These are phyloP conservation scores for Monotropa hypopitys DNA, from an alignment of 179 eudicot species.

Conservation along the genomic window DNA sequence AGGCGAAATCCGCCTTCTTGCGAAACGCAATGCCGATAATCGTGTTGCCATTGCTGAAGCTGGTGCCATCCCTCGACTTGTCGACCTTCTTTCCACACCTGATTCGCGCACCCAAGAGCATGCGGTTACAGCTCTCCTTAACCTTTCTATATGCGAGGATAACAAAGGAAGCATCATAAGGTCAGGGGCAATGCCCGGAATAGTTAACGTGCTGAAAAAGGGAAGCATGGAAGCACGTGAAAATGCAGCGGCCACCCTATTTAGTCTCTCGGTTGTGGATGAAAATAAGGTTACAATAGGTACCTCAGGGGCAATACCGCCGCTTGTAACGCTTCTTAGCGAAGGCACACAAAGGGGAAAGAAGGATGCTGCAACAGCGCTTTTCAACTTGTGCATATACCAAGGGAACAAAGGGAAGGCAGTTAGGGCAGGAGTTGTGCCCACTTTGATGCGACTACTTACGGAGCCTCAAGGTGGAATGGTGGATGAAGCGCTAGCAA, in stretches of 20 bases:
- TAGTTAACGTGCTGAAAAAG: slow-evolving; percentile 67
- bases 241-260: slow-evolving; percentile 89
- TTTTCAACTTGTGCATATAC: slow-evolving; percentile 80
- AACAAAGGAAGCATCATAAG: slow-evolving; percentile 70
- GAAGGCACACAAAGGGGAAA: slow-evolving; percentile 90
- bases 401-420: slow-evolving; percentile 98
- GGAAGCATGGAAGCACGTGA: slow-evolving; percentile 95
- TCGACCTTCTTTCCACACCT: slow-evolving; percentile 39
- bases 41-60: slow-evolving; percentile 84
- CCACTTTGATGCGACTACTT: slow-evolving; percentile 57
- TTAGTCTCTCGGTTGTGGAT: slow-evolving; percentile 84
- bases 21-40: slow-evolving; percentile 79
- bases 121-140: slow-evolving; percentile 83
- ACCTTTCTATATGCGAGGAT: slow-evolving; percentile 86
- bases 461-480: slow-evolving; percentile 71
- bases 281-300: slow-evolving; percentile 85
- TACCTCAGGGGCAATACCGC: slow-evolving; percentile 68
- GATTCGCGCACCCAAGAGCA: slow-evolving; percentile 88
- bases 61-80: slow-evolving; percentile 82
- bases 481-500: slow-evolving; percentile 87
- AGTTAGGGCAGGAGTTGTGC: slow-evolving; percentile 76
- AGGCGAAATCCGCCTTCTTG: slow-evolving; percentile 80
- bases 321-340: slow-evolving; percentile 65
- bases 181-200: slow-evolving; percentile 74
- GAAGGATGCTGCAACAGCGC: slow-evolving; percentile 94